phyloP scores from a whole-genome alignment of 345 rosid genomes.

The Brassica cretica region DNA sequence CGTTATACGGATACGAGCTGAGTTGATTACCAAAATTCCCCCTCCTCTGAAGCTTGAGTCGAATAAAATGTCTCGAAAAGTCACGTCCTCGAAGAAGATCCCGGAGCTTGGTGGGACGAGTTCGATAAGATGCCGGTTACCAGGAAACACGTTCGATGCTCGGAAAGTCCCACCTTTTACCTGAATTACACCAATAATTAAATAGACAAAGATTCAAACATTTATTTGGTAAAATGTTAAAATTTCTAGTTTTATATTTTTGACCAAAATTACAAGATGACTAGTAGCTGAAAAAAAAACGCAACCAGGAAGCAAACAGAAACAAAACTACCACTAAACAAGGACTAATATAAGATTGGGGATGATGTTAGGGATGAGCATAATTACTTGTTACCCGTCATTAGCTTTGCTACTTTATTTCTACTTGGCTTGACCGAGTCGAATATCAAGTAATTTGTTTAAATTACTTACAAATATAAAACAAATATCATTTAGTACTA shows the following conservation, averaged over 20 bases:
- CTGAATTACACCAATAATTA: constrained; percentile 30
- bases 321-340: neutral
- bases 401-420: no score
- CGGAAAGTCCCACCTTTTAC: constrained; percentile 66
- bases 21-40: constrained; percentile 51
- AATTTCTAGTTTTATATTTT: neutral
- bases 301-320: neutral
- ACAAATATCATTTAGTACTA: no score
- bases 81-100: constrained; percentile 58
- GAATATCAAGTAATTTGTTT: no score
- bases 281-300: neutral
- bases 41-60: constrained; percentile 69
- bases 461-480: no score
- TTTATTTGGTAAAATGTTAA: no score
- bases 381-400: neutral
- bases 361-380: neutral
- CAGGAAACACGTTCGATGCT: constrained; percentile 60
- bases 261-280: neutral
- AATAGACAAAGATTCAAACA: no score
- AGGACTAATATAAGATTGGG: neutral
- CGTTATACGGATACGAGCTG: constrained; percentile 54
- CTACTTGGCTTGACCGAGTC: no score
- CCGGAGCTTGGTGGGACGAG: constrained; percentile 30
- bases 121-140: constrained; percentile 58
- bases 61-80: constrained; percentile 60